These are phyloP conservation scores for Calycina herbarum DNA, from an alignment of 2,329 filamentous ascomycete genomes.

Conservation along the genomic window DNA sequence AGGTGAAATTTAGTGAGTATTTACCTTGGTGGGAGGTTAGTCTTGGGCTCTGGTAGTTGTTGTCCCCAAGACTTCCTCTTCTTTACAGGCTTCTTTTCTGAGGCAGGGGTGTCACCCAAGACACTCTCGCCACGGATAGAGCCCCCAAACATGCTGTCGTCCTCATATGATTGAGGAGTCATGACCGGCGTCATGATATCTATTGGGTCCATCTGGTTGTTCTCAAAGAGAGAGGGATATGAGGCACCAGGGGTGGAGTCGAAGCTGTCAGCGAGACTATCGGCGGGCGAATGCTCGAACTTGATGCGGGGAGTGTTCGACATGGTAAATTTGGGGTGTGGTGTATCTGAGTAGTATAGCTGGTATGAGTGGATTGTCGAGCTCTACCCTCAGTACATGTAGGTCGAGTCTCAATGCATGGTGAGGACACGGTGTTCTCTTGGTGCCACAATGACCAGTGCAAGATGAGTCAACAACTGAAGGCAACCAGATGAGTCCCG, in stretches of 20 bases:
- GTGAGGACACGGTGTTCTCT: slow-evolving; percentile 18
- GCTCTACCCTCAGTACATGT: slow-evolving; percentile 18
- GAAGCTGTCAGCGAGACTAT: slow-evolving; percentile 37
- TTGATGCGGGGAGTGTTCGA: slow-evolving; percentile 34
- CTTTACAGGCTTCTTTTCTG: slow-evolving; percentile 75
- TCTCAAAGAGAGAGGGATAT: slow-evolving; percentile 36
- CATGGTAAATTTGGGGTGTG: slow-evolving; percentile 15
- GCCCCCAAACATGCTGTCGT: slow-evolving; percentile 36
- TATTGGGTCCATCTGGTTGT: slow-evolving; percentile 30
- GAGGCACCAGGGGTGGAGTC: slow-evolving; percentile 36
- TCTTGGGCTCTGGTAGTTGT: slow-evolving; percentile 94
- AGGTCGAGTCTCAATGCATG: slow-evolving; percentile 11
- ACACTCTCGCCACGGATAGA: slow-evolving; percentile 28
- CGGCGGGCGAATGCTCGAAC: slow-evolving; percentile 37
- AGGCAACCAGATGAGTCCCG: slow-evolving; percentile 4
- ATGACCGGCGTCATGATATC: slow-evolving; percentile 37
- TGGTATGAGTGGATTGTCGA: slow-evolving; percentile 11
- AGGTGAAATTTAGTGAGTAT: slow-evolving; percentile 24
- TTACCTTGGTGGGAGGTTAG: slow-evolving; percentile 87
- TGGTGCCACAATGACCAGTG: neutral
- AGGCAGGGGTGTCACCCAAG: slow-evolving; percentile 31
- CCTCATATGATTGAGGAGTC: slow-evolving; percentile 38
- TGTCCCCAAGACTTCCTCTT: slow-evolving; percentile 99
- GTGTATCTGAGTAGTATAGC: neutral
- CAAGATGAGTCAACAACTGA: slow-evolving; percentile 14